Percentiles rank a stretch among this genome's conserved stretches.
Conservation (phyloP, 169 alveolate genomes). For the Cryptosporidium sp. region DNA sequence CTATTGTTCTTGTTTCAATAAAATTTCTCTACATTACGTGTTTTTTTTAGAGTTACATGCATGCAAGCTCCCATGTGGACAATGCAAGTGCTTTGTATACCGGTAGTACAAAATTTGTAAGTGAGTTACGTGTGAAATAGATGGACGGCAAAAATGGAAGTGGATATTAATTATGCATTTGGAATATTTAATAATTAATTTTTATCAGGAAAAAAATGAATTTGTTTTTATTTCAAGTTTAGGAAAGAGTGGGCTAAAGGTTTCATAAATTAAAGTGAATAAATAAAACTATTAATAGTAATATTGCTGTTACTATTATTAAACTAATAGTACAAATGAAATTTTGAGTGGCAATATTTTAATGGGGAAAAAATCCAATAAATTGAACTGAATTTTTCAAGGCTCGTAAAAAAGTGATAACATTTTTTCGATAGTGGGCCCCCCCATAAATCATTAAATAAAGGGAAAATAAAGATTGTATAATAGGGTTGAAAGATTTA, state of each 20-base stretch:
- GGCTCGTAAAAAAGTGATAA: constrained; percentile 21
- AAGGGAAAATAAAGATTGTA: constrained; percentile 10
- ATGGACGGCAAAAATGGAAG: background rate
- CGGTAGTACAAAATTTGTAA: background rate
- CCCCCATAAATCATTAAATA: constrained; percentile 10
- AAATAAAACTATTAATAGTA: background rate
- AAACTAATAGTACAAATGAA: background rate
- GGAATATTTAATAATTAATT: too few relatives aligned
- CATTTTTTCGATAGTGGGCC: constrained; percentile 26
- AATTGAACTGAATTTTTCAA: background rate
- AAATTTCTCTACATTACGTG: background rate
- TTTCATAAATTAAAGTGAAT: background rate
- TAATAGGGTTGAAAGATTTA: constrained; percentile 1
- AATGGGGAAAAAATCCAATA: constrained; percentile 1
- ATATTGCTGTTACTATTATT: background rate
- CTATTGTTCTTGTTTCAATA: background rate
- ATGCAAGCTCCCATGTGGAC: background rate
- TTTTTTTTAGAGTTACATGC: background rate
- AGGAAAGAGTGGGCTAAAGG: background rate
- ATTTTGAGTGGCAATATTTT: background rate
- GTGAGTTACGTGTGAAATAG: background rate
- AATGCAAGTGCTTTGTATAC: background rate
- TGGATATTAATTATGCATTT: background rate
- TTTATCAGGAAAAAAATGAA: background rate
- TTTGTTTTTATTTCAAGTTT: background rate